Conservation (phyloP, 2,329 filamentous ascomycete genomes). For the Fusarium foetens region DNA sequence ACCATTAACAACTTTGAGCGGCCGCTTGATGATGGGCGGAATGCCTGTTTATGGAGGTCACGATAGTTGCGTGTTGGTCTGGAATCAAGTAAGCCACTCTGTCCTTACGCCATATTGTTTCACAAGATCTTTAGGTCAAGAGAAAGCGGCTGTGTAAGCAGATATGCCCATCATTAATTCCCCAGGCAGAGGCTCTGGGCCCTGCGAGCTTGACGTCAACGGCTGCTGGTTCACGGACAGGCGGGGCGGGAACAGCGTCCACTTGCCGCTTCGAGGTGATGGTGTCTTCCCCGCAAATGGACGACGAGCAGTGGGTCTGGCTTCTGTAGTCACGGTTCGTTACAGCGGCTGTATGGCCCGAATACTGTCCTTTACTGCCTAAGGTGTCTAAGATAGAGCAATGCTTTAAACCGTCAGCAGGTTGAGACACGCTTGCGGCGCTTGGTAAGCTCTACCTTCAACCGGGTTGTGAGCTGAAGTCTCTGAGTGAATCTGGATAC, state of each 20-base stretch:
- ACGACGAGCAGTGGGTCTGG: conserved; percentile 9
- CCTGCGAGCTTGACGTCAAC: conserved; percentile 33
- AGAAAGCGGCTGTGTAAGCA: conserved; percentile 6
- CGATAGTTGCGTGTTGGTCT: conserved; percentile 11
- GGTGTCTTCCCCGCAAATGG: conserved; percentile 35
- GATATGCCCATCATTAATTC: conserved; percentile 13
- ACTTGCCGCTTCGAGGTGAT: conserved; percentile 33
- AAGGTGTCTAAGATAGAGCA: background rate
- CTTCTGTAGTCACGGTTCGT: conserved; percentile 16
- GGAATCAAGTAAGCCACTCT: background rate
- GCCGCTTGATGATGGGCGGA: conserved; percentile 6
- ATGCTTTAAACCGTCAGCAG: background rate
- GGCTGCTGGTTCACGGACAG: conserved; percentile 28
- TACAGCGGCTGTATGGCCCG: conserved; percentile 15
- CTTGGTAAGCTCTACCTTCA: background rate
- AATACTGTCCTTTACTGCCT: background rate
- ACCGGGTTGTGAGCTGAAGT: background rate
- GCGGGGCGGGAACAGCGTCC: conserved; percentile 22
- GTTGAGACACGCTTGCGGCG: conserved; percentile 18
- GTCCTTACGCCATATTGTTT: background rate
- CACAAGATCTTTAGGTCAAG: conserved; percentile 16
- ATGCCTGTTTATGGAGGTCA: conserved; percentile 9
- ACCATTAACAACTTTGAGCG: conserved; percentile 1
- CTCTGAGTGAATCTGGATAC: background rate
- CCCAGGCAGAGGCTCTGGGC: conserved; percentile 5